These are phyloP conservation scores for Chytriomyces hyalinus DNA, from an alignment of 192 early-diverging fungal genomes.

Conservation along the genomic window DNA sequence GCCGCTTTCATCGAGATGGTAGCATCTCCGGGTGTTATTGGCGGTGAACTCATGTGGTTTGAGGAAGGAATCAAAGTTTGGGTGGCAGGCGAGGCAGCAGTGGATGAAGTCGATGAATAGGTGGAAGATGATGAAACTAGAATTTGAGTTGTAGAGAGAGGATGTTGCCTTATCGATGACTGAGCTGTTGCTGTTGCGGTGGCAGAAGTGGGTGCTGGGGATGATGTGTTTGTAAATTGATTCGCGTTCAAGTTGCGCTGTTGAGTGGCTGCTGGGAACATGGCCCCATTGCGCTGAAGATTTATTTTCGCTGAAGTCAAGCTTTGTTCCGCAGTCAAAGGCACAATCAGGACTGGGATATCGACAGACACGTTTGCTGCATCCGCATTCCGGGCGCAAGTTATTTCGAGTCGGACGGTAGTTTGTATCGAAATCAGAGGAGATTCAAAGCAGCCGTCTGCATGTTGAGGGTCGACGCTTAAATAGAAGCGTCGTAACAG, in stretches of 20 bases:
- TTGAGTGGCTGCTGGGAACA: too few relatives aligned
- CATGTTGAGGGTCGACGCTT: neutral
- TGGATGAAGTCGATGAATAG: neutral
- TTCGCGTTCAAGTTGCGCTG: neutral
- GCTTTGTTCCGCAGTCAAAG: neutral
- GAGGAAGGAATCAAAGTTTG: neutral
- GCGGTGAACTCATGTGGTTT: too few relatives aligned
- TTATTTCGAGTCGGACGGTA: neutral
- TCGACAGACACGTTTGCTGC: neutral
- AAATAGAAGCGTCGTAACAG: neutral
- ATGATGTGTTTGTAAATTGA: neutral
- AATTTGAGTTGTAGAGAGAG: neutral
- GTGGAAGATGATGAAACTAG: neutral
- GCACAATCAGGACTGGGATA: neutral
- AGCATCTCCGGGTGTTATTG: too few relatives aligned
- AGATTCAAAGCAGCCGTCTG: conserved; percentile 3
- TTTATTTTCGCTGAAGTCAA: neutral
- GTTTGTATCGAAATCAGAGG: conserved; percentile 12
- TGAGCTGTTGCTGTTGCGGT: neutral
- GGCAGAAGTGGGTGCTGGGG: neutral
- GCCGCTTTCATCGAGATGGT: too few relatives aligned
- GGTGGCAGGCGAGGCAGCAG: neutral
- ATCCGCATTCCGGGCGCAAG: neutral
- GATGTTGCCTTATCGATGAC: neutral
- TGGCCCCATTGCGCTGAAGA: too few relatives aligned